A percentile compares a stretch with the other conserved stretches of the same genome.
phyloP scores from a whole-genome alignment of 164 flowering plant species.

The Buxus sempervirens region DNA sequence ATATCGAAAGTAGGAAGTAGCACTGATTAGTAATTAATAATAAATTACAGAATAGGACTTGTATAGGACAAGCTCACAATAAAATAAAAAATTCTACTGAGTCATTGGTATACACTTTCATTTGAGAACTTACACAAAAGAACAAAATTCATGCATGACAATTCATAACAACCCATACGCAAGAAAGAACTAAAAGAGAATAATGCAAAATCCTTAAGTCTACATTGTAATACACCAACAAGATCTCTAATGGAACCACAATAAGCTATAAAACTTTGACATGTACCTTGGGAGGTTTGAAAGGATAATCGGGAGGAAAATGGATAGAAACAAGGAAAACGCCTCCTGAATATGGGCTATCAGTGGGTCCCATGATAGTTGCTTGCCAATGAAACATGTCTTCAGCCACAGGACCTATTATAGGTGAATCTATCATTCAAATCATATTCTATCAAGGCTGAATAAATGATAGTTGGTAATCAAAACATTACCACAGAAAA shows the following conservation, averaged over 20 bases:
- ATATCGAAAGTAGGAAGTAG: no score
- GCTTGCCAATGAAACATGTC: slow-evolving; percentile 60
- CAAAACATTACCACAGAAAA: no score
- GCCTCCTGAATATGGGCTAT: slow-evolving; percentile 49
- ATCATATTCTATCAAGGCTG: background rate
- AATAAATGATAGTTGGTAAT: background rate
- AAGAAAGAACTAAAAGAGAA: background rate
- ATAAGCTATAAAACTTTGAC: background rate
- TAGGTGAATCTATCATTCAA: background rate
- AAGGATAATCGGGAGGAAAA: slow-evolving; percentile 50
- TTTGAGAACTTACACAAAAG: background rate
- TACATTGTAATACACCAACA: slow-evolving; percentile 11
- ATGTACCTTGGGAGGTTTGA: slow-evolving; percentile 50
- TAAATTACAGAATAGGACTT: no score
- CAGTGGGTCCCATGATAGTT: slow-evolving; percentile 53
- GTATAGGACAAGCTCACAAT: no score
- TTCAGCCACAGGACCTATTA: slow-evolving; percentile 33
- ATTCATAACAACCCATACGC: background rate
- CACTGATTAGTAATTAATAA: no score
- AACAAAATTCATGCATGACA: background rate
- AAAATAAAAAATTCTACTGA: no score
- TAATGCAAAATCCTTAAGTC: background rate
- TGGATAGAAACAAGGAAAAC: slow-evolving; percentile 42
- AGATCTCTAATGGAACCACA: background rate
- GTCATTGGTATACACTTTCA: background rate